phyloP scores from a whole-genome alignment of 1,284 basidiomycete species.

The Retiboletus flavoniger region DNA sequence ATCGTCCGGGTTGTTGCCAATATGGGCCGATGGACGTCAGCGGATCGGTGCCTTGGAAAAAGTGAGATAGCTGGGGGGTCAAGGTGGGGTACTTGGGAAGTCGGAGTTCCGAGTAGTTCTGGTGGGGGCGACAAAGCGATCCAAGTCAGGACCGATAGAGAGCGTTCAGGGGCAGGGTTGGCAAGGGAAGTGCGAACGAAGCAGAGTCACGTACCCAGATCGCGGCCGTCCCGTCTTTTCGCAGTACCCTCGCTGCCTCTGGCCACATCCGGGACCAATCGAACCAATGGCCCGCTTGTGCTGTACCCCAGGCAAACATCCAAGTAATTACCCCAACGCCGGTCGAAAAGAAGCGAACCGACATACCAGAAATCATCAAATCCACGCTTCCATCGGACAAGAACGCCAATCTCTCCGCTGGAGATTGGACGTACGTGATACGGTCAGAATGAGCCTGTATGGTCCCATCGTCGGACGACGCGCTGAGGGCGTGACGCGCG shows the following conservation, averaged over 20 bases:
- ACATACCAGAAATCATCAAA: conserved; percentile 68
- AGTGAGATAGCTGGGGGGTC: conserved; percentile 58
- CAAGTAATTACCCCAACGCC: neutral
- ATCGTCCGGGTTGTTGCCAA: conserved; percentile 80
- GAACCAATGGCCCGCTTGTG: conserved; percentile 89
- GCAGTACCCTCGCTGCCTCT: conserved; percentile 63
- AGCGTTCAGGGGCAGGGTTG: neutral
- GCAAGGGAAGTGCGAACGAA: neutral
- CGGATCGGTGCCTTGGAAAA: conserved; percentile 58
- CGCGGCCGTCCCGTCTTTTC: conserved; percentile 68
- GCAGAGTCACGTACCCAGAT: conserved; percentile 60
- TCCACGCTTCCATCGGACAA: conserved; percentile 63
- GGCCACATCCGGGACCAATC: conserved; percentile 73
- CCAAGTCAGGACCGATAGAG: neutral
- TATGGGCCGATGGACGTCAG: conserved; percentile 63
- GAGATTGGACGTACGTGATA: conserved; percentile 49
- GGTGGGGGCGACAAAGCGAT: neutral
- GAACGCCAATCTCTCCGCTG: conserved; percentile 58
- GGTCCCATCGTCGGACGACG: conserved; percentile 6
- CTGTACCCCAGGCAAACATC: conserved; percentile 36
- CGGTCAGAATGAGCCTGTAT: conserved; percentile 16
- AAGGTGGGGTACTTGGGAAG: conserved; percentile 61
- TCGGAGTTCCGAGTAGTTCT: conserved; percentile 83
- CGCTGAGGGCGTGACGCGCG: conserved; percentile 48
- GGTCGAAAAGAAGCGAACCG: neutral